A percentile compares a stretch with the other conserved stretches of the same genome.
phyloP scores from a whole-genome alignment of 2,329 filamentous ascomycete species.

The Fusarium coffeatum region DNA sequence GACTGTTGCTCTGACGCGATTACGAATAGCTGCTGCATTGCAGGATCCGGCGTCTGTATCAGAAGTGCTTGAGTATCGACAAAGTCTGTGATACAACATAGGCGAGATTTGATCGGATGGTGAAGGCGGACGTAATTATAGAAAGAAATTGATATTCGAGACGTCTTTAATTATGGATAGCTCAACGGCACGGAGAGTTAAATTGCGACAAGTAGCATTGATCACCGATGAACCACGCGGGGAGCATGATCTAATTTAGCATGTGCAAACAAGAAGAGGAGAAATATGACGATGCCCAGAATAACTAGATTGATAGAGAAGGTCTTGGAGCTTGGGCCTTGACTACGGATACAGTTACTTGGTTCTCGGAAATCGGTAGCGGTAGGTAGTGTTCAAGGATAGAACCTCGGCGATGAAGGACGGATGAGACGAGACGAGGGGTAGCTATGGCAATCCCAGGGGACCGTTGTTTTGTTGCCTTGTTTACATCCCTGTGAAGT shows the following conservation, averaged over 20 bases:
- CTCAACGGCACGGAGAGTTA: slow-evolving; percentile 37
- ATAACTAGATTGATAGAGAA: neutral
- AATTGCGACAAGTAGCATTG: slow-evolving; percentile 42
- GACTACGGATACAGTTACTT: neutral
- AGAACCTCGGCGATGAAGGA: slow-evolving; percentile 10
- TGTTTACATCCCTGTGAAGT: slow-evolving; percentile 32
- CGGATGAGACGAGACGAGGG: slow-evolving; percentile 12
- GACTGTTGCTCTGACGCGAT: neutral
- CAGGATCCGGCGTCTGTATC: neutral
- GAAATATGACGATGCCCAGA: slow-evolving; percentile 1
- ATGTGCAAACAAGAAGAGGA: slow-evolving; percentile 14
- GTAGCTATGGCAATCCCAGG: slow-evolving; percentile 27
- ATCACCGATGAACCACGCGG: slow-evolving; percentile 36
- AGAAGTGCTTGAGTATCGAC: slow-evolving; percentile 11
- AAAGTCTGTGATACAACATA: slow-evolving; percentile 7
- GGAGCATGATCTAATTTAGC: slow-evolving; percentile 14
- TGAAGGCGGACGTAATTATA: slow-evolving; percentile 20
- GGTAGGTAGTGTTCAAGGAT: neutral
- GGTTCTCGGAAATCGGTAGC: slow-evolving; percentile 16
- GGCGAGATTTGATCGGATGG: slow-evolving; percentile 47
- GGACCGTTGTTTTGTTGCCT: slow-evolving; percentile 30
- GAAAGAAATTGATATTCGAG: neutral
- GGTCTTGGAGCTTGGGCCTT: slow-evolving; percentile 16
- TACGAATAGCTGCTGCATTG: neutral
- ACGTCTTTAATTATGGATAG: slow-evolving; percentile 39